Base-by-base conservation (phyloP, 2,329 filamentous ascomycete species). In the Alternaria hordeiaustralica region DNA sequence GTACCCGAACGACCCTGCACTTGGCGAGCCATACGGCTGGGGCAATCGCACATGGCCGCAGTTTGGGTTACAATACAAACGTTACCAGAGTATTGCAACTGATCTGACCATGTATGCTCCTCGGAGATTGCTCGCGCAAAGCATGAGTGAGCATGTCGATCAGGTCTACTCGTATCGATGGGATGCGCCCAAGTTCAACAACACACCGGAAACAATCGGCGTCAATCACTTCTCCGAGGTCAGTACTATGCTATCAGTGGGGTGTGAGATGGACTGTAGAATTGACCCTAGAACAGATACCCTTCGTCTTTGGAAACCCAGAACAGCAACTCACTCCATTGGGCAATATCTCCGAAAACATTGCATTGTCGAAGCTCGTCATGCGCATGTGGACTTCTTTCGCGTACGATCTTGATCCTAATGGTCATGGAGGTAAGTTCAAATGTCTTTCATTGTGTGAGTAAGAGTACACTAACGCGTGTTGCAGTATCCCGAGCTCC, bases 11-110 rank as follows among this genome's bases (percentile, higher is more conserved):
- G 71, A 76, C 44, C 85, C 85, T 2, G 81, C 83, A 28, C 68
- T 82, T 7, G 79, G 84, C 54, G 79, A 83, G 30, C 85, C 85
- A 0, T 81, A 75, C 54, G 72, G 72, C 3, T 75, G 73, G 73
- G 74, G 73, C 0, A 75, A 76, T 46, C 59, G 73, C 1, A 76
- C 72, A 12, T 76, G 74, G 74, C 74, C 74, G 0, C 65, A 75
- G 51, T 65, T 65, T 43, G 74, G 74, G 2, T 33, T 71, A 26
- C 74, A 76, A 54, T 76, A 68, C 54, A 76, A 76, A 41, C 50
- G 74, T 0, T 75, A 73, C 23, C 70, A 72, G 21, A 74, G 73
- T 41, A 75, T 75, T 13, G 73, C 74, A 4, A 74, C 71, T 4
- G 74, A 76, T 55, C 21, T 76, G 36, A 70, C 69, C 0, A 76